These are phyloP conservation scores for Fraxinus angustifolia DNA, from an alignment of 305 asterid species.

Conservation along the genomic window DNA sequence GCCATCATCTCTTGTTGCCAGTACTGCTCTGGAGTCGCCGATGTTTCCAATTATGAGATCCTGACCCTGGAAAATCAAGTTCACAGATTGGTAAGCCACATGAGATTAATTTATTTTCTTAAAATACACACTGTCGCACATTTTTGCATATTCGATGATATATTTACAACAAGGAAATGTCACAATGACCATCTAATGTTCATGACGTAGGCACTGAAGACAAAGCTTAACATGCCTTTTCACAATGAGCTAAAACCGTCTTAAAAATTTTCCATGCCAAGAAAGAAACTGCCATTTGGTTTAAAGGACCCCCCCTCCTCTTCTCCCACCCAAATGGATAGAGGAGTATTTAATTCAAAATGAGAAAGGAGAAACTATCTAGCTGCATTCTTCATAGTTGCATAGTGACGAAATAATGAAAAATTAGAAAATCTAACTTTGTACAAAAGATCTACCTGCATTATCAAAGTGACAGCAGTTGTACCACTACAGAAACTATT, in stretches of 20 bases:
- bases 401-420: not conserved
- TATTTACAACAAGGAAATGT: too few relatives aligned
- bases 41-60: constrained; percentile 89
- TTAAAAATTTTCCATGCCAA: not conserved
- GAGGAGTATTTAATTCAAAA: not conserved
- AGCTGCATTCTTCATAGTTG: not conserved
- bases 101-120: not conserved
- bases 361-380: not conserved
- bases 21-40: constrained; percentile 92
- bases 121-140: not conserved
- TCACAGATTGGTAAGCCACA: constrained; percentile 2
- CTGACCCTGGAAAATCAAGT: constrained; percentile 50
- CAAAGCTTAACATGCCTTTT: not conserved
- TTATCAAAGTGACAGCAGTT: constrained; percentile 75
- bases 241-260: not conserved
- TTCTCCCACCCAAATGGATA: not conserved
- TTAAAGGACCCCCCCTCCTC: too few relatives aligned
- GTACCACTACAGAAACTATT: constrained; percentile 92
- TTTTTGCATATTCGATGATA: not conserved
- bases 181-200: too few relatives aligned
- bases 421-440: too few relatives aligned
- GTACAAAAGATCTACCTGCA: constrained; percentile 51
- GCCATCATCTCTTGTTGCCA: constrained; percentile 77
- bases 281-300: not conserved
- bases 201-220: not conserved